Evolutionary conservation across 352 stramenopile species (phyloP).

Genomic region (Pythium phragmiticola): DNA sequence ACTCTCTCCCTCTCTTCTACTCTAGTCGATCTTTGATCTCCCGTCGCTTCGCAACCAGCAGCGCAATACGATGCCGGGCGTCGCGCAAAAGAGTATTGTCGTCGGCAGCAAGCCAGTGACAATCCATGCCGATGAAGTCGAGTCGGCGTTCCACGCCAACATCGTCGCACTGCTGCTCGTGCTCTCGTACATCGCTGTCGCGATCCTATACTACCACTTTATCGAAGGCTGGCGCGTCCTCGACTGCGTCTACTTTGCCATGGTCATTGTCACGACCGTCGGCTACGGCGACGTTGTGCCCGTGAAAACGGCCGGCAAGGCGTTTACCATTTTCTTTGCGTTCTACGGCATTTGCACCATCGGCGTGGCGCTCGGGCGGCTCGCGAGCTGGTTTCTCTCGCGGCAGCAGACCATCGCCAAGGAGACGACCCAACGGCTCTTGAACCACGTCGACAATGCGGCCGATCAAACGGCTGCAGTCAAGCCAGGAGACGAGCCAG

Average conservation of each 20-base stretch:
- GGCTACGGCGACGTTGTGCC: slow-evolving; percentile 86
- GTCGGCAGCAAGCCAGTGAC: slow-evolving; percentile 10
- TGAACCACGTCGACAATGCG: slow-evolving; percentile 48
- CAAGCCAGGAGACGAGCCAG: slow-evolving; percentile 17
- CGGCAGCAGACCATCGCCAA: slow-evolving; percentile 60
- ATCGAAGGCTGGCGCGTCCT: slow-evolving; percentile 59
- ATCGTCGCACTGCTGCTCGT: slow-evolving; percentile 47
- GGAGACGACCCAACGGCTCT: slow-evolving; percentile 47
- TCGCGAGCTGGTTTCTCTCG: slow-evolving; percentile 53
- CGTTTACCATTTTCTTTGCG: slow-evolving; percentile 88
- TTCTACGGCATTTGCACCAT: slow-evolving; percentile 76
- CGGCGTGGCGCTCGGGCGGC: slow-evolving; percentile 55
- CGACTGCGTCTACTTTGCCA: slow-evolving; percentile 90
- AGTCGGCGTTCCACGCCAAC: slow-evolving; percentile 28
- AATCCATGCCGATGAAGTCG: neutral
- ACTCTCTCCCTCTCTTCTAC: neutral
- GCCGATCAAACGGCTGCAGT: slow-evolving; percentile 17
- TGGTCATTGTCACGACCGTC: slow-evolving; percentile 92
- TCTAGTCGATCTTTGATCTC: slow-evolving; percentile 20
- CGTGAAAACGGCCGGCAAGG: slow-evolving; percentile 46
- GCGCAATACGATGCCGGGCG: slow-evolving; percentile 15
- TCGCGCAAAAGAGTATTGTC: slow-evolving; percentile 27
- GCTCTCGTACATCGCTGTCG: slow-evolving; percentile 53
- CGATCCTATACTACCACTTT: slow-evolving; percentile 58
- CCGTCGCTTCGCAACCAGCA: slow-evolving; percentile 5